These are phyloP conservation scores for Brassica carinata DNA, from an alignment of 345 rosid genomes.

Conservation along the genomic window DNA sequence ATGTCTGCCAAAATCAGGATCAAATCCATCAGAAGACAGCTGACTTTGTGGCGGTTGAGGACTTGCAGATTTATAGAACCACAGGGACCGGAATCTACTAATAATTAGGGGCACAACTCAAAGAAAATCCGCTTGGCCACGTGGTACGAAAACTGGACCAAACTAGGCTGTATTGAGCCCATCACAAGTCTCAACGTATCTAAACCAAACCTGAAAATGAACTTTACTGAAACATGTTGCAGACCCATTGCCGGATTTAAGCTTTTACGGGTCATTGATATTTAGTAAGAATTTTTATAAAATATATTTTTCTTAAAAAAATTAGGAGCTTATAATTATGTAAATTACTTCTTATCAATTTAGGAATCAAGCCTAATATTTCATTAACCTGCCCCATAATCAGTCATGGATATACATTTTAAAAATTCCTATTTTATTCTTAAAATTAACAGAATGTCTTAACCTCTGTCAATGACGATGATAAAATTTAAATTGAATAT, in stretches of 20 bases:
- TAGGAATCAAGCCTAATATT: neutral
- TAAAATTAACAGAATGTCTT: neutral
- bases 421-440: neutral
- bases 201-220: neutral
- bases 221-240: neutral
- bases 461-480: neutral
- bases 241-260: neutral
- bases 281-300: neutral
- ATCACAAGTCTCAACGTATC: neutral
- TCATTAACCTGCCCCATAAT: neutral
- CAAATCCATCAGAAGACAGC: neutral
- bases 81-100: neutral
- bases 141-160: constrained; percentile 13
- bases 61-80: neutral
- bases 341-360: neutral
- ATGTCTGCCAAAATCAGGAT: neutral
- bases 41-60: neutral
- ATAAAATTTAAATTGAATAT: neutral
- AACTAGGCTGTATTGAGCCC: neutral
- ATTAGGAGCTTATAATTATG: neutral
- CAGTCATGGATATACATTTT: neutral
- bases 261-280: neutral
- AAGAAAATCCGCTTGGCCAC: constrained; percentile 5
- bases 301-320: no score
- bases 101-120: neutral